Conservation (phyloP, 2,329 filamentous ascomycete genomes). For the Acarospora socialis region DNA sequence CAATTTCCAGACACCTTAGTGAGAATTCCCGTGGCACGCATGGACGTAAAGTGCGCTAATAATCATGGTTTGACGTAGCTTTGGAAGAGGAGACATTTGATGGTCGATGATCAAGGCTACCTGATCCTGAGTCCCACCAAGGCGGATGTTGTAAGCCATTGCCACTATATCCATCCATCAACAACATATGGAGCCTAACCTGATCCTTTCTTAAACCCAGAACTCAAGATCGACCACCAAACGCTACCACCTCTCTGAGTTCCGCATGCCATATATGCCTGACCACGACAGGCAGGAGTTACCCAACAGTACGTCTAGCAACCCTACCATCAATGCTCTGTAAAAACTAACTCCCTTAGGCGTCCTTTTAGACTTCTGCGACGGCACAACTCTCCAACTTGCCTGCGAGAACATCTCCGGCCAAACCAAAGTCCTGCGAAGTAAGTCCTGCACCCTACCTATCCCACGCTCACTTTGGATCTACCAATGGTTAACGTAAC, state of each 20-base stretch:
- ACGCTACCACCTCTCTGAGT: slow-evolving; percentile 75
- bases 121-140: slow-evolving; percentile 63
- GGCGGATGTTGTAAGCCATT: slow-evolving; percentile 34
- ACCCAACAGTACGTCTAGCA: slow-evolving; percentile 62
- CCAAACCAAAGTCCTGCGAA: slow-evolving; percentile 36
- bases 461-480: neutral
- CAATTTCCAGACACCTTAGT: slow-evolving; percentile 87
- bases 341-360: slow-evolving; percentile 10
- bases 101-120: slow-evolving; percentile 70
- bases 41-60: too few relatives aligned
- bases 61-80: too few relatives aligned
- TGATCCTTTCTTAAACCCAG: too few relatives aligned
- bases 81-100: slow-evolving; percentile 87
- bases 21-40: slow-evolving; percentile 20
- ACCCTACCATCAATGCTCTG: slow-evolving; percentile 22
- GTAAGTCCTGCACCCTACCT: too few relatives aligned
- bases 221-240: slow-evolving; percentile 50
- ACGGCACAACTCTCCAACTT: slow-evolving; percentile 48
- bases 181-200: slow-evolving; percentile 19
- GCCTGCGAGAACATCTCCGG: slow-evolving; percentile 44
- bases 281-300: slow-evolving; percentile 88
- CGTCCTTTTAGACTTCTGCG: slow-evolving; percentile 47
- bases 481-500: slow-evolving; percentile 1
- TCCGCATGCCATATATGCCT: slow-evolving; percentile 63
- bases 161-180: neutral